These are phyloP conservation scores for Verticillium dahliae DNA, from an alignment of 2,329 filamentous ascomycete genomes.

Conservation along the genomic window DNA sequence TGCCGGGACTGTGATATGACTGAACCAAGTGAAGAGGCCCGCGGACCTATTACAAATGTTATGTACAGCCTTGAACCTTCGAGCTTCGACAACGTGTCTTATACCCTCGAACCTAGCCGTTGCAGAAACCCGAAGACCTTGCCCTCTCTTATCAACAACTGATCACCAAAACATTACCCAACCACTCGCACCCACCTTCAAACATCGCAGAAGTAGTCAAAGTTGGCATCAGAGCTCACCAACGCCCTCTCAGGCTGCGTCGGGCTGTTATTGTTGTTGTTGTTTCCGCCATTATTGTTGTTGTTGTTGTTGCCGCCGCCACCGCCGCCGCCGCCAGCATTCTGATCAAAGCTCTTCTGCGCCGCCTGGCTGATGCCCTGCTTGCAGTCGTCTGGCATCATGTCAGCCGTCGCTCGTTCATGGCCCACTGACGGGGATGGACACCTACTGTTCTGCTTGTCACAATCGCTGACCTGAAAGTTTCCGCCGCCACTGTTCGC, in stretches of 20 bases:
- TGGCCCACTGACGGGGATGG: background rate
- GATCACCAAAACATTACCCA: background rate
- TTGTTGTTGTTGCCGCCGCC: background rate
- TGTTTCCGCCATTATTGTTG: background rate
- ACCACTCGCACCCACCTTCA: constrained; percentile 12
- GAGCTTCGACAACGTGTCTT: too few relatives aligned
- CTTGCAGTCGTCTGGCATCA: constrained; percentile 31
- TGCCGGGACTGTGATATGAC: background rate
- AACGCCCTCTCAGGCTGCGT: constrained; percentile 20
- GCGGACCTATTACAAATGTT: too few relatives aligned
- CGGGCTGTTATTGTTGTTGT: constrained; percentile 9
- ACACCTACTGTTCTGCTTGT: constrained; percentile 33
- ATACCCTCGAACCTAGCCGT: too few relatives aligned
- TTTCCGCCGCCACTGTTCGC: constrained; percentile 27
- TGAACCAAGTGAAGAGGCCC: too few relatives aligned
- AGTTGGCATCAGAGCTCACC: constrained; percentile 32
- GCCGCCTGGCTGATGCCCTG: constrained; percentile 12
- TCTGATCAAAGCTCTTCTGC: constrained; percentile 16
- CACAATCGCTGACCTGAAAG: constrained; percentile 36
- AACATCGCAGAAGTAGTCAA: constrained; percentile 39
- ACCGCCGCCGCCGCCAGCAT: background rate
- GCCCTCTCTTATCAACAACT: background rate
- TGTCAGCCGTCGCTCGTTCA: background rate
- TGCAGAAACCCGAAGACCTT: background rate
- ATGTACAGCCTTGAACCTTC: too few relatives aligned